A percentile compares a stretch with the other conserved stretches of the same genome.
Evolutionary conservation across 768 basidiomycete genomes (phyloP).

Genomic region (Panaeolus papilionaceus): DNA sequence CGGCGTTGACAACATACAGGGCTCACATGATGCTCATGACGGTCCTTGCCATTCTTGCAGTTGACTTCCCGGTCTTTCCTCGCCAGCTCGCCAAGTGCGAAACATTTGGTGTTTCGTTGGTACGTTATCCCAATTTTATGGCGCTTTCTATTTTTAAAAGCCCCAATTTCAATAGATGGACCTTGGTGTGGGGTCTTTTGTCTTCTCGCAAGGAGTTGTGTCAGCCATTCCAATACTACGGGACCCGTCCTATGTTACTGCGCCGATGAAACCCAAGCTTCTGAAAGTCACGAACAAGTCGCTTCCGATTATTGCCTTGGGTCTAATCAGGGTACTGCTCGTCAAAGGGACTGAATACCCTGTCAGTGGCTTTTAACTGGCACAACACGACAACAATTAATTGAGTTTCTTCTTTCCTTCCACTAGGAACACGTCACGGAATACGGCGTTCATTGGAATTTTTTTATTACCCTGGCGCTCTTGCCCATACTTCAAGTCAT

Average conservation of each 20-base stretch:
- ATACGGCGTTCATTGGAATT: constrained; percentile 98
- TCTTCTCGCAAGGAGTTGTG: constrained; percentile 93
- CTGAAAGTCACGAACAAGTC: constrained; percentile 57
- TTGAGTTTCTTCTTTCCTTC: neutral
- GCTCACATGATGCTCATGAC: constrained; percentile 98
- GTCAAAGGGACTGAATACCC: constrained; percentile 97
- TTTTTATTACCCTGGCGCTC: constrained; percentile 91
- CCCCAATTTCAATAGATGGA: constrained; percentile 77
- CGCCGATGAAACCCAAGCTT: constrained; percentile 59
- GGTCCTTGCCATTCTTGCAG: constrained; percentile 87
- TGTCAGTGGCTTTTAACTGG: constrained; percentile 47
- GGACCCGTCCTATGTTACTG: constrained; percentile 57
- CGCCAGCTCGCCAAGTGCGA: constrained; percentile 91
- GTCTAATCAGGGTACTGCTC: constrained; percentile 76
- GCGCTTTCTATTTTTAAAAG: constrained; percentile 5
- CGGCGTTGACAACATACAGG: constrained; percentile 86
- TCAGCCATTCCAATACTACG: constrained; percentile 85
- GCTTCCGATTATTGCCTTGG: constrained; percentile 73
- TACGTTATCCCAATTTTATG: constrained; percentile 41
- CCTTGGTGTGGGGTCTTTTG: constrained; percentile 95
- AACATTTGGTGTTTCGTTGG: constrained; percentile 93
- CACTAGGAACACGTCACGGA: constrained; percentile 90
- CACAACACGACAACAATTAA: neutral
- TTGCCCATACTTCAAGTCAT: constrained; percentile 76
- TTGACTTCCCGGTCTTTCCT: constrained; percentile 95